Percentiles rank a stretch among this genome's conserved stretches.
These are phyloP conservation scores for Solanum clarkiae DNA, from an alignment of 257 asterid genomes.

Conservation along the genomic window DNA sequence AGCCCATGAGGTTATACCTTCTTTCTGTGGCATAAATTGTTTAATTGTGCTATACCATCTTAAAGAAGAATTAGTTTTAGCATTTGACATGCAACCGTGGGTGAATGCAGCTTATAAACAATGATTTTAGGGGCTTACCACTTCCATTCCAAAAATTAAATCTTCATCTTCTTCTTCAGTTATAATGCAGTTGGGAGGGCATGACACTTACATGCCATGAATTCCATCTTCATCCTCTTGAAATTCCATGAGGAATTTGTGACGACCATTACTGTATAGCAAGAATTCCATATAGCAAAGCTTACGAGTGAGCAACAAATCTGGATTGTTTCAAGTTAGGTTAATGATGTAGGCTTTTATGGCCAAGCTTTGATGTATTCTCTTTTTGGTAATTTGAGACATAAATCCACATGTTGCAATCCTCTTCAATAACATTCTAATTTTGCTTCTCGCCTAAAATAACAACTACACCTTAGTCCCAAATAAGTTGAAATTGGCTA, in stretches of 20 bases:
- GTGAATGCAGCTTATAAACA: background rate
- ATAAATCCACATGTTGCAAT: background rate
- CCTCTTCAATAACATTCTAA: background rate
- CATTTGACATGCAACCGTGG: background rate
- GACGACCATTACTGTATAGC: background rate
- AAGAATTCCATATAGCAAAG: background rate
- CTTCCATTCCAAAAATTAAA: background rate
- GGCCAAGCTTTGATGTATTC: background rate
- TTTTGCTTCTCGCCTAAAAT: background rate
- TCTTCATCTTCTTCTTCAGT: background rate
- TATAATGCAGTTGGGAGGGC: background rate
- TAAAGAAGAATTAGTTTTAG: background rate
- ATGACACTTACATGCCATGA: background rate
- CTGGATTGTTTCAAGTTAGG: background rate
- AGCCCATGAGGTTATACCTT: slow-evolving; percentile 40
- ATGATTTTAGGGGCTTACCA: background rate
- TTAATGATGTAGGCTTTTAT: background rate
- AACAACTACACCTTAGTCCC: background rate
- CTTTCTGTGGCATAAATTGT: background rate
- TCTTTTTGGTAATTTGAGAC: background rate
- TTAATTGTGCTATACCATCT: background rate
- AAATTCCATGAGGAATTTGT: background rate
- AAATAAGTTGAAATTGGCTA: background rate
- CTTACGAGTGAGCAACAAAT: background rate
- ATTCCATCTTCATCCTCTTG: background rate